Percentiles rank a stretch among this genome's conserved stretches.
Conservation (phyloP, 2,329 filamentous ascomycete genomes). For the Colletotrichum sp. region DNA sequence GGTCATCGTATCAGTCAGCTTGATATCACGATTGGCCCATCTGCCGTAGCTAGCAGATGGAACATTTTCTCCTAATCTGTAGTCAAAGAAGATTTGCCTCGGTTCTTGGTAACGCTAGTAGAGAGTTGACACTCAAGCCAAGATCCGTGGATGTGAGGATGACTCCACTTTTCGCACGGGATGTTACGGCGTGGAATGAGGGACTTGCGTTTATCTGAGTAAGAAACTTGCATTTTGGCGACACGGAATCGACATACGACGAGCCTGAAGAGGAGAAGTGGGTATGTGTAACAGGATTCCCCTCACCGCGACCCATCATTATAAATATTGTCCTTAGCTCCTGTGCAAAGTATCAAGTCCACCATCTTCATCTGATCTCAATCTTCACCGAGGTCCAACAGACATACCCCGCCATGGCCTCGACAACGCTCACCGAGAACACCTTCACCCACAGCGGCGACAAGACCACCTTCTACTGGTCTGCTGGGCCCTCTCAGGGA, state of each 20-base stretch:
- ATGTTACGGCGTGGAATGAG: not conserved
- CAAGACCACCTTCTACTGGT: slow-evolving; percentile 33
- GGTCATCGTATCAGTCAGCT: not conserved
- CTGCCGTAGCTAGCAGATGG: not conserved
- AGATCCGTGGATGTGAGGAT: not conserved
- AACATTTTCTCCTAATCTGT: not conserved
- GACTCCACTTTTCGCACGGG: not conserved
- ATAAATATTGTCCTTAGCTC: not conserved
- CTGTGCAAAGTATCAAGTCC: not conserved
- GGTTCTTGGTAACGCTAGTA: not conserved
- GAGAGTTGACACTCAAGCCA: not conserved
- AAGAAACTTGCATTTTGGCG: not conserved
- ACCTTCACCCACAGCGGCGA: slow-evolving; percentile 23
- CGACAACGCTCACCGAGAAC: not conserved
- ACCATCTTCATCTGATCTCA: not conserved
- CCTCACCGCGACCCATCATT: not conserved
- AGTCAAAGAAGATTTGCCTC: not conserved
- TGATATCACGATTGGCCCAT: not conserved
- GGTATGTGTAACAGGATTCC: not conserved
- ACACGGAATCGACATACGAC: not conserved
- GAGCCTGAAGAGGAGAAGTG: not conserved
- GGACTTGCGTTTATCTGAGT: not conserved
- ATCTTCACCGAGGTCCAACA: not conserved
- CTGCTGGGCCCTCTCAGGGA: slow-evolving; percentile 29
- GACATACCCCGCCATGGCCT: not conserved